Evolutionary conservation across 2,329 filamentous ascomycete species (phyloP), one percentile per base, ranked within the genome.

Genomic region (Karstenula rhodostoma): DNA sequence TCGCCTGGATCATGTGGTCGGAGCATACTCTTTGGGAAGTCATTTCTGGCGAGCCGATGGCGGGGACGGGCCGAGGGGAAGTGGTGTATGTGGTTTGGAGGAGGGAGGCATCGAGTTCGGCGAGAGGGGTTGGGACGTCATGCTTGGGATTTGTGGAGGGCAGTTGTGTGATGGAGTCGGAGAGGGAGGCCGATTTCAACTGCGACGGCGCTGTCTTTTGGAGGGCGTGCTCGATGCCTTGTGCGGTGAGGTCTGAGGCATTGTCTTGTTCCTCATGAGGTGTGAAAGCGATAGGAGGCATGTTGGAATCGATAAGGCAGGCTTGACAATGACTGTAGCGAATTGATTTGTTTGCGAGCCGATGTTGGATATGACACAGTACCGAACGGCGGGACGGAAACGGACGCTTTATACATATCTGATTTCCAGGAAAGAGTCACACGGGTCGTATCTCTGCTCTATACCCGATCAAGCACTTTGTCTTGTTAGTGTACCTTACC

Each of bases 1-100:
- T 80, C 22, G 84, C 89, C 54, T 88, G 89, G 70, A 95, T 83
- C 93, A 97, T 96, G 83, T 97, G 94, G 83, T 97, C 93, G 64
- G 91, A 93, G 83, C 84, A 86, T 60, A 78, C 75, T 62, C 78
- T 79, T 51, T 79, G 74, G 44, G 74, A 71, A 48, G 71, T 64
- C 66, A 77, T 73, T 62, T 82, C 80, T 27, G 76, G 67, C 43
- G 76, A 78, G 60, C 78, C 74, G 42, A 76, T 70, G 17, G 65
- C 73, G 37, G 82, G 82, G 3, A 82, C 79, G 27, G 77, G 27
- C 58, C 80, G 79, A 3, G 81, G 81, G 4, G 72, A 57, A 2
- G 69, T 73, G 60, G 78, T 82, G 71, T 78, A 75, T 57, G 76
- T 79, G 59, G 73, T 76, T 59, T 71, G 74, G 56, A 82, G 75